Conservation (phyloP, 192 early-diverging fungal genomes). For the Coemansia sp. region DNA sequence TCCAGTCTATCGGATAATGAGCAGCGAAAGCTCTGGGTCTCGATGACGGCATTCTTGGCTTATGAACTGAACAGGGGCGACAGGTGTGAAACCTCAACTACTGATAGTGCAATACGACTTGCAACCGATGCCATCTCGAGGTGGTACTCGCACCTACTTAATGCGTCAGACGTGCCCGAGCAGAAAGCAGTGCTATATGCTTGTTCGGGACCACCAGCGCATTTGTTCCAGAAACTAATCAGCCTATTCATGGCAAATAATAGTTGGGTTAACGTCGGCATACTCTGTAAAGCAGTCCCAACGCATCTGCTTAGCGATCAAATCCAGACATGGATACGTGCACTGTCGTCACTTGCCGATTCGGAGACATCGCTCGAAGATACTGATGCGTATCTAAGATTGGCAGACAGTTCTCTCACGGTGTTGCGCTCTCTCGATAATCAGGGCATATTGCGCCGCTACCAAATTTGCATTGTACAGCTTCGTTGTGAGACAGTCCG, state of each 20-base stretch:
- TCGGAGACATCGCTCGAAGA: constrained; percentile 25
- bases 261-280: constrained; percentile 17
- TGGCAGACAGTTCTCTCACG: constrained; percentile 16
- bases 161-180: not conserved
- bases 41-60: no score
- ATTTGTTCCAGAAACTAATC: constrained; percentile 24
- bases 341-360: constrained; percentile 15
- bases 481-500: constrained; percentile 25
- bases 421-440: constrained; percentile 19
- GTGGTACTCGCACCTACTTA: constrained; percentile 9
- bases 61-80: no score
- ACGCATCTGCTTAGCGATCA: constrained; percentile 10
- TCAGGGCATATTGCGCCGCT: constrained; percentile 8
- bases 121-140: constrained; percentile 11
- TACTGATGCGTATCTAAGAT: constrained; percentile 2
- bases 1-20: no score
- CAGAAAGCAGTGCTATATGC: constrained; percentile 2
- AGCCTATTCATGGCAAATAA: constrained; percentile 20
- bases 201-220: constrained; percentile 25
- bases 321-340: constrained; percentile 19
- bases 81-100: no score
- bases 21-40: no score
- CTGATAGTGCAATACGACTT: not conserved
- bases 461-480: constrained; percentile 36
- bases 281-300: constrained; percentile 23